Evolutionary conservation across 1,139 yeast species (phyloP).

Genomic region (Blastobotrys niveus): DNA sequence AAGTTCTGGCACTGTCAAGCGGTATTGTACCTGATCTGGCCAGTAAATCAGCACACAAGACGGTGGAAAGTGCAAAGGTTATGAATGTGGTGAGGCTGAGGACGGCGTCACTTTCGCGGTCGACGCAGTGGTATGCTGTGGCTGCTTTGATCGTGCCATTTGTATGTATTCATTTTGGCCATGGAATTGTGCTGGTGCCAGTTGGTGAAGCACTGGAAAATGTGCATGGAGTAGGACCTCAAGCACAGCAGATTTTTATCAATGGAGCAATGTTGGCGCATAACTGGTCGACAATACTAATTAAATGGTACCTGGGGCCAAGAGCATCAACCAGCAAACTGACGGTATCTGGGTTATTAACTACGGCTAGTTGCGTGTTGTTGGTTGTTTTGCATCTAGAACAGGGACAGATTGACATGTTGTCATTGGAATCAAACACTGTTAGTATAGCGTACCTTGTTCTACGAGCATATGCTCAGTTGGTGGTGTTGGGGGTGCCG

Average conservation of each 20-base stretch:
- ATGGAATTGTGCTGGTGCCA: slow-evolving; percentile 6
- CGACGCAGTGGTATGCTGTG: background rate
- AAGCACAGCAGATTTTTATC: slow-evolving; percentile 6
- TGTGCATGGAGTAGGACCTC: slow-evolving; percentile 2
- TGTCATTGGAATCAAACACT: background rate
- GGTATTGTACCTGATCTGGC: background rate
- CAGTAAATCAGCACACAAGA: background rate
- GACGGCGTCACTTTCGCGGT: too few relatives aligned
- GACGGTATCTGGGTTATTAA: background rate
- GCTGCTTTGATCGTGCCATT: slow-evolving; percentile 7
- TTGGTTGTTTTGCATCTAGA: background rate
- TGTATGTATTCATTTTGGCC: slow-evolving; percentile 11
- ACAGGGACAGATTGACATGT: background rate
- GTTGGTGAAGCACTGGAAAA: slow-evolving; percentile 5
- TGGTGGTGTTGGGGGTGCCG: slow-evolving; percentile 4
- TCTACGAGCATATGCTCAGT: too few relatives aligned
- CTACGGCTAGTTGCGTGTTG: background rate
- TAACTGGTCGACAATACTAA: background rate
- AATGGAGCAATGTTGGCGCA: slow-evolving; percentile 5
- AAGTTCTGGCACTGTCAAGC: background rate
- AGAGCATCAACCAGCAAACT: background rate
- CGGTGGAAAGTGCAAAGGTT: background rate
- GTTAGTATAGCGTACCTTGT: too few relatives aligned
- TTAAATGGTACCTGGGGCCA: background rate
- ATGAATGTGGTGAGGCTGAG: background rate